Evolutionary conservation across 2,329 filamentous ascomycete genomes (phyloP).

Genomic region (Alternaria solani): DNA sequence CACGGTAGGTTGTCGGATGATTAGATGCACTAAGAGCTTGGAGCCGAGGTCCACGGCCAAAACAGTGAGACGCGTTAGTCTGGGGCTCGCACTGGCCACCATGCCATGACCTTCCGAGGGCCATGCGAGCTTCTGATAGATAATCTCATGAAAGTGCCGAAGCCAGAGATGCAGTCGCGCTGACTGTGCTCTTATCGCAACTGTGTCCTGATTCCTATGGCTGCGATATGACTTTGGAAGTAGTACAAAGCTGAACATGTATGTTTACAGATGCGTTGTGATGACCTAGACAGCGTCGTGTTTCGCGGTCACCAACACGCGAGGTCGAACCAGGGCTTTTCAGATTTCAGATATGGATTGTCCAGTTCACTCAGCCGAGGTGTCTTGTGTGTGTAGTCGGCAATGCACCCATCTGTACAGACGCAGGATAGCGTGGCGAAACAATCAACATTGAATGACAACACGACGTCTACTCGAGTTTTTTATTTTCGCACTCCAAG

Average conservation of each 20-base stretch:
- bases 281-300: not conserved
- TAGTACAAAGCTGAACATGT: not conserved
- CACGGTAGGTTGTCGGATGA: conserved; percentile 8
- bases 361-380: not conserved
- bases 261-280: not conserved
- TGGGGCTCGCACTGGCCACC: not conserved
- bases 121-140: conserved; percentile 6
- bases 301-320: too few species aligned
- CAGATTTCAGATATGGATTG: not conserved
- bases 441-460: not conserved
- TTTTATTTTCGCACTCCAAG: not conserved
- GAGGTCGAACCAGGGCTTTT: not conserved
- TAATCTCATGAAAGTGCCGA: conserved; percentile 1
- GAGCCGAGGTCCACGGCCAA: conserved; percentile 29
- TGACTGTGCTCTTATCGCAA: not conserved
- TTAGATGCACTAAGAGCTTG: not conserved
- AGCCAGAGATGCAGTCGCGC: not conserved
- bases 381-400: not conserved
- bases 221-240: not conserved
- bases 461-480: not conserved
- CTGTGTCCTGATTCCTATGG: not conserved
- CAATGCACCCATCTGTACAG: not conserved
- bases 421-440: too few species aligned
- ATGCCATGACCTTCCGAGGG: not conserved
- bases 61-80: not conserved